phyloP scores from a whole-genome alignment of 768 basidiomycete species.

The Xerocomellus dryophilus region DNA sequence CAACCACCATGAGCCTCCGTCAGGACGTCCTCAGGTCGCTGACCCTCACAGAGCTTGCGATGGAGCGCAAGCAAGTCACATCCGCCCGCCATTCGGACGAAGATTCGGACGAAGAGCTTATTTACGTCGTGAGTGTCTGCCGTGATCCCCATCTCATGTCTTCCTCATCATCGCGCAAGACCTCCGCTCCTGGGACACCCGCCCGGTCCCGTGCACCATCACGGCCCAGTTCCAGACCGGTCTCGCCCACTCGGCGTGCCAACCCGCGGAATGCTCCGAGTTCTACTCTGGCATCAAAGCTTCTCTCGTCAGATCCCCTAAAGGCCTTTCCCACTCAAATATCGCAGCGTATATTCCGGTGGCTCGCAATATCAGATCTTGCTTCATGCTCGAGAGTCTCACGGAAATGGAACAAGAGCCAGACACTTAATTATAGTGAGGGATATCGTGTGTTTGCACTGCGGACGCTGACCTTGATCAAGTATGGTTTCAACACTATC shows the following conservation, averaged over 20 bases:
- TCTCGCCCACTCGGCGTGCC: constrained; percentile 32
- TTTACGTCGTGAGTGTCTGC: constrained; percentile 59
- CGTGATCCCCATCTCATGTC: neutral
- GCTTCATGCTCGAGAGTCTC: constrained; percentile 78
- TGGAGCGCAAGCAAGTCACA: constrained; percentile 22
- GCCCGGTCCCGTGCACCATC: constrained; percentile 55
- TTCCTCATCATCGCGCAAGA: constrained; percentile 36
- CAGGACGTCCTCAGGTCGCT: constrained; percentile 67
- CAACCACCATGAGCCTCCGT: constrained; percentile 58
- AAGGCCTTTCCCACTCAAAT: constrained; percentile 75
- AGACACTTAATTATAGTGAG: constrained; percentile 87
- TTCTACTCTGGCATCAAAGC: constrained; percentile 21
- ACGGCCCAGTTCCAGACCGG: constrained; percentile 45
- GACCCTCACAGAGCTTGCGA: constrained; percentile 34
- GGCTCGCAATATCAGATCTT: constrained; percentile 60
- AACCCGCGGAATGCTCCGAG: constrained; percentile 27
- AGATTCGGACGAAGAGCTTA: constrained; percentile 65
- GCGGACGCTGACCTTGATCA: constrained; percentile 6
- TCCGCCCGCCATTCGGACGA: constrained; percentile 31
- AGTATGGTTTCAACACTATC: constrained; percentile 95
- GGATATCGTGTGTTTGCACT: neutral
- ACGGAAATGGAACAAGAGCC: constrained; percentile 84
- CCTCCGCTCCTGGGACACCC: constrained; percentile 68
- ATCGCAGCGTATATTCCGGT: constrained; percentile 71
- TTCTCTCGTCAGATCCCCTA: constrained; percentile 52